Percentiles rank a stretch among this genome's conserved stretches.
Evolutionary conservation across 192 early-diverging fungal genomes (phyloP).

Genomic region (Radiomyces spectabilis): DNA sequence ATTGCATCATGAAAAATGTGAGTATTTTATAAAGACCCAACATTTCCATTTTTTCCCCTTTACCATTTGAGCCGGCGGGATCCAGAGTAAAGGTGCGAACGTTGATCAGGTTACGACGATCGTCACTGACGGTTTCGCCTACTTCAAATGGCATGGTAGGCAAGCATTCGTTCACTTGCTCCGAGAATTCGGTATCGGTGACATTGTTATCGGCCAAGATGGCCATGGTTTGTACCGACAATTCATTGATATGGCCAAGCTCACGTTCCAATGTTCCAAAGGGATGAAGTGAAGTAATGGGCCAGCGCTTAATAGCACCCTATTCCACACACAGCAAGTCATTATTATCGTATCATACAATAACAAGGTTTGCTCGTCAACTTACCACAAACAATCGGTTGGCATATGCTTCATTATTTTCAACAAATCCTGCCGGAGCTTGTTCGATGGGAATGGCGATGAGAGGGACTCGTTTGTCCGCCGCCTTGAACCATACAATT

Average conservation of each 20-base stretch:
- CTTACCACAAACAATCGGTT: slow-evolving; percentile 50
- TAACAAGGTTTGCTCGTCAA: no score
- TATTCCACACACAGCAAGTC: slow-evolving; percentile 27
- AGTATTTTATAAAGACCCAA: no score
- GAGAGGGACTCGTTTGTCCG: slow-evolving; percentile 70
- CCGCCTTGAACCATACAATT: slow-evolving; percentile 79
- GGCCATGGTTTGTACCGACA: slow-evolving; percentile 73
- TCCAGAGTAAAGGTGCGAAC: slow-evolving; percentile 85
- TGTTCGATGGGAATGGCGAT: slow-evolving; percentile 70
- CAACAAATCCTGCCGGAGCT: slow-evolving; percentile 62
- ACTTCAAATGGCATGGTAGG: slow-evolving; percentile 63
- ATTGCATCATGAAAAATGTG: not conserved
- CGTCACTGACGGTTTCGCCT: slow-evolving; percentile 33
- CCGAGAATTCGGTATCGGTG: slow-evolving; percentile 58
- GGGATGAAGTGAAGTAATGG: slow-evolving; percentile 59
- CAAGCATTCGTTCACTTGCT: slow-evolving; percentile 69
- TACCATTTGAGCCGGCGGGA: slow-evolving; percentile 68
- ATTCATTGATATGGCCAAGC: slow-evolving; percentile 70
- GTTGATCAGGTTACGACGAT: slow-evolving; percentile 67
- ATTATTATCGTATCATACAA: not conserved
- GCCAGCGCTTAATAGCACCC: slow-evolving; percentile 67
- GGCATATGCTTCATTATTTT: slow-evolving; percentile 46
- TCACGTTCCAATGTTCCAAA: slow-evolving; percentile 62
- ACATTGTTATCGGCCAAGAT: slow-evolving; percentile 82
- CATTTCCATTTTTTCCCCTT: slow-evolving; percentile 2